These are phyloP conservation scores for Silene uniflora DNA, from an alignment of 148 eudicot species.

Conservation along the genomic window DNA sequence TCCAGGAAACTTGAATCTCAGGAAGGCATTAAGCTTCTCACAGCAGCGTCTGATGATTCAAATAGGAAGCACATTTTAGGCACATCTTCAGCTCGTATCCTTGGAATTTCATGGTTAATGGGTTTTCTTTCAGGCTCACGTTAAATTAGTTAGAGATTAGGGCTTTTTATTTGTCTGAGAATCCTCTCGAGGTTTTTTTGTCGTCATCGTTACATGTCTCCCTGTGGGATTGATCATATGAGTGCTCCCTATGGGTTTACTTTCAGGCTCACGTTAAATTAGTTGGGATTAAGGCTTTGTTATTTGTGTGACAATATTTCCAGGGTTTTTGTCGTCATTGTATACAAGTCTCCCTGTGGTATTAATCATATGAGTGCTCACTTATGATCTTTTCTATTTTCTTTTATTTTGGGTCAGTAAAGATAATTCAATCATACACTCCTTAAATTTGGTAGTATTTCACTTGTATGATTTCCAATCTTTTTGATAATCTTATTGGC, in stretches of 20 bases:
- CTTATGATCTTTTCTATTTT: neutral
- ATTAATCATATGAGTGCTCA: neutral
- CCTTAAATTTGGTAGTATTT: neutral
- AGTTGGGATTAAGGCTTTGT: neutral
- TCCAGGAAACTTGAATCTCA: conserved; percentile 61
- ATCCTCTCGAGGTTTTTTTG: neutral
- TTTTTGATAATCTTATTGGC: conserved; percentile 8
- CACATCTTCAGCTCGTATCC: conserved; percentile 76
- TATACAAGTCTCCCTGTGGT: neutral
- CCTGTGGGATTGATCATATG: neutral
- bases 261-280: neutral
- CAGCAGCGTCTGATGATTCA: conserved; percentile 65
- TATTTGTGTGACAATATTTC: neutral
- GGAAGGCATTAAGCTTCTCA: conserved; percentile 67
- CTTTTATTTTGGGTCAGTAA: neutral
- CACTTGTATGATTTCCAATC: neutral
- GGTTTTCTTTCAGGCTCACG: neutral
- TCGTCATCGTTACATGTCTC: neutral
- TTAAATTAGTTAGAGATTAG: neutral
- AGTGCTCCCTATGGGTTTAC: neutral
- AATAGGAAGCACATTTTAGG: conserved; percentile 61
- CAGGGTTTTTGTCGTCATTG: neutral
- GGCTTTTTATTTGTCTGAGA: neutral
- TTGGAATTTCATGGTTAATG: conserved; percentile 18
- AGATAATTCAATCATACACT: neutral